Percentiles rank a stretch among this genome's conserved stretches.
Evolutionary conservation across 306 rosid species (phyloP).

Genomic region (Trifolium dubium): DNA sequence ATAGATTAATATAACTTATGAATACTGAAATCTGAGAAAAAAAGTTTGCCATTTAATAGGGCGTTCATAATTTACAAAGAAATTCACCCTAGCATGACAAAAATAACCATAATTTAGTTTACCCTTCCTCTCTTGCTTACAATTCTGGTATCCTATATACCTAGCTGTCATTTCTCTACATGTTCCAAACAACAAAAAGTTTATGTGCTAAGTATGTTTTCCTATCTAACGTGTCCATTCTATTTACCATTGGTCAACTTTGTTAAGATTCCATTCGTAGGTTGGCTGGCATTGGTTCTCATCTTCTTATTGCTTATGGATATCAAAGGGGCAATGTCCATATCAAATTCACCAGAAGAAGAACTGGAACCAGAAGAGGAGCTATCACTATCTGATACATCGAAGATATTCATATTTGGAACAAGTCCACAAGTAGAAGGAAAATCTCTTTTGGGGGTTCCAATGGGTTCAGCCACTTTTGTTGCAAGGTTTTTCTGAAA

Average conservation of each 20-base stretch:
- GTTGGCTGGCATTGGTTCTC: constrained; percentile 16
- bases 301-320: constrained; percentile 10
- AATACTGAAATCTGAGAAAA: not conserved
- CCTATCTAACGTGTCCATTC: not conserved
- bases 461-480: not conserved
- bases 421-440: not conserved
- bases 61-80: not conserved
- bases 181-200: constrained; percentile 26
- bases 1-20: not conserved
- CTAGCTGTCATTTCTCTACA: not conserved
- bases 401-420: not conserved
- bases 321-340: not conserved
- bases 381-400: constrained; percentile 11
- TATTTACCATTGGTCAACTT: constrained; percentile 37
- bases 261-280: constrained; percentile 2
- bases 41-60: not conserved
- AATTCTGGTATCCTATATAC: not conserved
- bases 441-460: constrained; percentile 27
- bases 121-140: not conserved
- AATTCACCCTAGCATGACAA: not conserved
- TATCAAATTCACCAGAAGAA: constrained; percentile 30
- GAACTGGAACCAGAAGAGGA: constrained; percentile 36
- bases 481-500: not conserved
- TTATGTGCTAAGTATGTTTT: constrained; percentile 11
- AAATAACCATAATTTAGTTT: not conserved